Evolutionary conservation across 495 filamentous ascomycete genomes (phyloP), one percentile per base, ranked within the genome.

Genomic region (Elaphomyces granulatus): DNA sequence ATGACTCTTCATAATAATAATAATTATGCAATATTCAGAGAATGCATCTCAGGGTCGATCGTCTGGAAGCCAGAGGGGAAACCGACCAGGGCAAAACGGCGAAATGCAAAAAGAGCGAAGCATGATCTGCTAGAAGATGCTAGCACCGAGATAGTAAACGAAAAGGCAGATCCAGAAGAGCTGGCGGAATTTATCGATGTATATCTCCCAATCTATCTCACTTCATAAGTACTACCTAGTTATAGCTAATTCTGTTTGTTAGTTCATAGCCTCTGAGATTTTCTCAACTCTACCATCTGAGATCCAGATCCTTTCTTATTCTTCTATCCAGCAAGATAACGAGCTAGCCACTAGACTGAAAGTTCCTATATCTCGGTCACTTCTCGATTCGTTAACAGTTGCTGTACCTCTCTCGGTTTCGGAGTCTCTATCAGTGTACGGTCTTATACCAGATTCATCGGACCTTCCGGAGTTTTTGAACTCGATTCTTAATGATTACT

Each of bases 111-210:
- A 33, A 75, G 67, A 38, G 40, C 54, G 9, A 55, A 40, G 32
- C 48, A 48, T 35, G 44, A 32, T 31, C 45, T 42, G 26, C 44
- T 50, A 39, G 48, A 49, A 38, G 26, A 54, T 41, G 45, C 49
- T 10, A 32, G 28, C 16, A 17, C 20, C 15, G 35, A 20, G 19
- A 47, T 35, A 32, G 21, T 10, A 47, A 45, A 37, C 2, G 46
- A 52, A 16, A 48, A 50, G 26, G 48, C 59, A 3, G 68, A 75
- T 48, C 72, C 74, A 7, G 78, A 77, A 42, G 83, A 86, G 36
- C 59, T 87, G 19, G 70, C 67, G 33, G 84, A 88, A 4, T 90
- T 88, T 53, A 74, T 77, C 20, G 71, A 78, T 45, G 73, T 75
- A 66, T 35, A 45, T 45, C 23, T 4, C n/a, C n/a, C n/a, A n/a